Base-by-base conservation (phyloP, 306 rosid genomes). In the Urtica urens region DNA sequence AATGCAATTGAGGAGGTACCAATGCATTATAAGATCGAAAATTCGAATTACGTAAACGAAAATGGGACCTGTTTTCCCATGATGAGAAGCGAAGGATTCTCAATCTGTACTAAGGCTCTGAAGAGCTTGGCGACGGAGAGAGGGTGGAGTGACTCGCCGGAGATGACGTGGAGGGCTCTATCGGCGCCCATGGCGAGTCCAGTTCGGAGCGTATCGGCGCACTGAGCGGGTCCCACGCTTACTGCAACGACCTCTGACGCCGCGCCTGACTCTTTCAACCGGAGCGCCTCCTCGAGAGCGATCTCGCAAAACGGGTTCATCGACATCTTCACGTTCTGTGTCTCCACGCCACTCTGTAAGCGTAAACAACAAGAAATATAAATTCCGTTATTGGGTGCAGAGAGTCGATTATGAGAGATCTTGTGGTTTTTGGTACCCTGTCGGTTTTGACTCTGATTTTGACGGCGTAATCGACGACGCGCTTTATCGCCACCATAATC, bases 251-350 rank as follows among this genome's bases (percentile, higher is more conserved):
- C 99, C 73, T 92, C 96, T 0, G 93, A 77, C 18, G 94, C 99
- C 70, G 77, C 41, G 8, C 85, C 82, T 5, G 83, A 59, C 52
- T 92, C 94, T 51, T 59, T 85, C 28, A 85, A 77, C 10, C 99
- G 71, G 34, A 90, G 87, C 2, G 99, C 95, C 59, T 90, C 95
- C 62, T 90, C 95, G 5, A 85, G 66, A 1, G 94, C 99, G 20
- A 90, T 90, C 81, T 90, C 99, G 38, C 94, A 85, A 55, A 90
- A 90, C 18, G 99, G 95, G 60, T 90, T 90, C 94, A 90, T 90
- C 24, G 99, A 90, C 99, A 92, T 92, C 58, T 92, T 90, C 78
- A 92, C 92, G 60, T 85, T 92, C 66, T 92, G 87, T 57, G 93
- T 92, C 62, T 82, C 99, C 29, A 92, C 96, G 20, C 87, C 96